A percentile compares a stretch with the other conserved stretches of the same genome.
Conservation (phyloP, 2,329 filamentous ascomycete species). For the Microcera coccophila region DNA sequence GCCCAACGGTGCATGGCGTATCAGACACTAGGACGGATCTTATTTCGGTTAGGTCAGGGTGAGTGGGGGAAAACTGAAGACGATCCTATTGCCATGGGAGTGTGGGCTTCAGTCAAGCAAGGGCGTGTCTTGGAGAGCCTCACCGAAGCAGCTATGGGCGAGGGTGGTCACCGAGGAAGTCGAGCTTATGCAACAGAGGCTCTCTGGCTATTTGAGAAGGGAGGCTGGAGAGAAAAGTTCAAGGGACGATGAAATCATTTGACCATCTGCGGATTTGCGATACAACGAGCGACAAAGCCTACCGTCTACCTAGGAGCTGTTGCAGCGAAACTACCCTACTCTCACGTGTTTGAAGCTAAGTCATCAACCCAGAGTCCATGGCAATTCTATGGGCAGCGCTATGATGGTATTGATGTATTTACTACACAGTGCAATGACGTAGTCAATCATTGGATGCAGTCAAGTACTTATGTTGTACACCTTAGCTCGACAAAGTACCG, state of each 20-base stretch:
- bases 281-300: too few species aligned
- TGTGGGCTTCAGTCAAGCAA: constrained; percentile 79
- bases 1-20: constrained; percentile 88
- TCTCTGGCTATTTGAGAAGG: constrained; percentile 75
- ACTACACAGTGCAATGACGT: too few species aligned
- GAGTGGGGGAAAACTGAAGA: constrained; percentile 59
- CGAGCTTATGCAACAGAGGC: constrained; percentile 84
- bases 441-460: too few species aligned
- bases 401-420: too few species aligned
- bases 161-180: constrained; percentile 70
- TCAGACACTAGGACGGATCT: constrained; percentile 79
- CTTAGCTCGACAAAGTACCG: too few species aligned
- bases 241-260: constrained; percentile 53
- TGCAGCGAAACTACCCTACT: too few species aligned
- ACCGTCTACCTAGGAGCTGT: constrained; percentile 1
- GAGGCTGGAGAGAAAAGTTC: constrained; percentile 64
- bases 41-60: constrained; percentile 76
- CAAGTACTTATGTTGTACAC: too few species aligned
- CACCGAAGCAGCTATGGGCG: constrained; percentile 68
- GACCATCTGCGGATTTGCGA: too few species aligned
- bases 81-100: constrained; percentile 63
- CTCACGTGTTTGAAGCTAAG: too few species aligned
- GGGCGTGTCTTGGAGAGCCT: constrained; percentile 74
- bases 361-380: too few species aligned
- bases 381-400: too few species aligned